Base-by-base conservation (phyloP, 2,329 filamentous ascomycete genomes). In the Daldinia eschscholtzii region DNA sequence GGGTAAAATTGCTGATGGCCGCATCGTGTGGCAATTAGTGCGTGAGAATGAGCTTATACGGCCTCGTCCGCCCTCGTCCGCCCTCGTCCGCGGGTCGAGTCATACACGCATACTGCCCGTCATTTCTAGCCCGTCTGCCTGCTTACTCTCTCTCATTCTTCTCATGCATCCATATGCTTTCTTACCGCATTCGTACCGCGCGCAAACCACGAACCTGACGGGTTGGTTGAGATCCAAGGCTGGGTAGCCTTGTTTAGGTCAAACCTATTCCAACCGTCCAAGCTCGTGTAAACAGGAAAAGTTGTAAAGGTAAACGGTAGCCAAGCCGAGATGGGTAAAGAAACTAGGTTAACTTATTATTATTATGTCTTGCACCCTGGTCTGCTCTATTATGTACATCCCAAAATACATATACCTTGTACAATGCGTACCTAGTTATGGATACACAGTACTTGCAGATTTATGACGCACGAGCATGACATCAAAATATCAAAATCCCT, bases 41-140 rank as follows among this genome's bases (percentile, higher is more conserved):
- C 60, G 68, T 70, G 70, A 72, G 68, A 68, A 69, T 69, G 70
- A 72, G 67, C 63, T 64, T 70, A 70, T 64, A 59, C 67, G 39
- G 64, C 55, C 58, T 52, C 52, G 42, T 58, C 61, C 53, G 48
- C 28, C 55, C 58, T 52, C 52, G 42, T 58, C 61, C 53, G 48
- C 28, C 55, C 58, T 52, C 52, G 42, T 58, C 61, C 53, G 48
- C 28, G 53, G 39, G 39, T 65, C 68, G 63, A 70, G 65, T 72
- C 68, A 70, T 67, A 63, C 57, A 64, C 62, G 63, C 63, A 68
- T 64, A 23, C 55, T 68, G 56, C 57, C 65, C 61, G 68, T 70
- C 62, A 70, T 64, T 52, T 52, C 62, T 63, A 53, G 62, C 53
- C 33, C 55, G 41, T 41, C 37, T 42, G 53, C 35, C 61, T 61